Evolutionary conservation across 495 filamentous ascomycete genomes (phyloP), one percentile per base, ranked within the genome.

Genomic region (Evansstolkia leycettana): DNA sequence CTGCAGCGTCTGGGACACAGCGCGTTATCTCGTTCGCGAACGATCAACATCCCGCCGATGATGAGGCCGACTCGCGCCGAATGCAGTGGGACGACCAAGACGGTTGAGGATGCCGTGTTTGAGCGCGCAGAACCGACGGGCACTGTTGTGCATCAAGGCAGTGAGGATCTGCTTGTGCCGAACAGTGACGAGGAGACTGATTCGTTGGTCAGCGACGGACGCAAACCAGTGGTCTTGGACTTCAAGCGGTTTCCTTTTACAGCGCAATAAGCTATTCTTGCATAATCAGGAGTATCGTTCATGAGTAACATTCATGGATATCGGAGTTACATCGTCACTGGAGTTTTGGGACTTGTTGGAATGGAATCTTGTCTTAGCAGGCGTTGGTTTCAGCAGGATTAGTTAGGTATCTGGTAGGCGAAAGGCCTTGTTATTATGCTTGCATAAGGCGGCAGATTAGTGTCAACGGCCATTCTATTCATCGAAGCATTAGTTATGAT

Each of bases 91-190:
- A n/a, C n/a, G n/a, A n/a, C n/a, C n/a, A n/a, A n/a, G n/a, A n/a
- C n/a, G n/a, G n/a, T n/a, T n/a, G 9, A 23, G 4, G 20, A 5
- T 9, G 5, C 20, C 5, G 20, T 31, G 29, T 16, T 7, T 24
- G 27, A 7, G 20, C 27, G 17, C 17, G 6, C 12, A 5, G 16
- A 10, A 17, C 18, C 16, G 17, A 31, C 15, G 9, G 17, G 11
- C 15, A 17, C 9, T 9, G 10, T 15, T 15, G 5, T 13, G 8
- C 16, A 26, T 11, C 59, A 70, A 32, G 83, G 84, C 1, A 89
- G 84, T 47, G 84, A 92, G 50, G 84, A 92, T 45, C 54, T 77
- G 29, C 68, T 92, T 12, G 53, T 82, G 2, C 79, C 80, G 0
- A 69, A 80, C 34, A 84, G 80, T 42, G 78, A 84, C 25, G 78